These are phyloP conservation scores for Podospora comata DNA, from an alignment of 495 filamentous ascomycete genomes.

Conservation along the genomic window DNA sequence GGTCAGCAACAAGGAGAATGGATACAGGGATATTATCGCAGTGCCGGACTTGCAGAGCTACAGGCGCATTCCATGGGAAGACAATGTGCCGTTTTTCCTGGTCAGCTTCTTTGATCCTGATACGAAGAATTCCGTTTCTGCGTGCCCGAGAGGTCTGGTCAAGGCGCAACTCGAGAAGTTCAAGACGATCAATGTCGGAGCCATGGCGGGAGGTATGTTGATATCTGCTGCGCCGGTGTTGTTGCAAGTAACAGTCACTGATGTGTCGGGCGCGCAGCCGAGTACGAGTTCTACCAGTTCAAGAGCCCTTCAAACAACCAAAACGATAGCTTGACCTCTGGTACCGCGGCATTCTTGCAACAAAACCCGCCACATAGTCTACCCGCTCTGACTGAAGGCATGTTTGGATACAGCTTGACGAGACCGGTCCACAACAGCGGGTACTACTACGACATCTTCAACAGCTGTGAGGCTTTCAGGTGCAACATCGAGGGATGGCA, in stretches of 20 bases:
- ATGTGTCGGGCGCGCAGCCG: slow-evolving; percentile 53
- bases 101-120: slow-evolving; percentile 82
- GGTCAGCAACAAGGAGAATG: slow-evolving; percentile 90
- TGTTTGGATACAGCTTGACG: slow-evolving; percentile 98
- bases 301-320: slow-evolving; percentile 56
- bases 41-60: slow-evolving; percentile 77
- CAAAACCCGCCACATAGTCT: slow-evolving; percentile 68
- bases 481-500: slow-evolving; percentile 95
- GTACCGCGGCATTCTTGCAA: slow-evolving; percentile 69
- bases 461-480: slow-evolving; percentile 74
- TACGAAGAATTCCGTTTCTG: slow-evolving; percentile 64
- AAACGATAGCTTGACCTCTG: slow-evolving; percentile 55
- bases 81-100: slow-evolving; percentile 87
- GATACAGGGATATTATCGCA: slow-evolving; percentile 86
- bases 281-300: slow-evolving; percentile 98
- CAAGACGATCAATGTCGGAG: slow-evolving; percentile 61
- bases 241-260: slow-evolving; percentile 5
- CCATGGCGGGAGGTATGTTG: slow-evolving; percentile 86
- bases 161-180: slow-evolving; percentile 65
- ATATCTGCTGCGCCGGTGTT: background rate
- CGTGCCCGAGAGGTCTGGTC: slow-evolving; percentile 77
- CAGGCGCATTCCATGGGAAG: slow-evolving; percentile 92
- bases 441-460: slow-evolving; percentile 89
- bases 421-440: slow-evolving; percentile 88
- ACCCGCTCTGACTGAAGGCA: slow-evolving; percentile 83